Percentiles rank a stretch among this genome's conserved stretches.
Evolutionary conservation across 2,329 filamentous ascomycete genomes (phyloP).

Genomic region (Hypomyces rosellus): DNA sequence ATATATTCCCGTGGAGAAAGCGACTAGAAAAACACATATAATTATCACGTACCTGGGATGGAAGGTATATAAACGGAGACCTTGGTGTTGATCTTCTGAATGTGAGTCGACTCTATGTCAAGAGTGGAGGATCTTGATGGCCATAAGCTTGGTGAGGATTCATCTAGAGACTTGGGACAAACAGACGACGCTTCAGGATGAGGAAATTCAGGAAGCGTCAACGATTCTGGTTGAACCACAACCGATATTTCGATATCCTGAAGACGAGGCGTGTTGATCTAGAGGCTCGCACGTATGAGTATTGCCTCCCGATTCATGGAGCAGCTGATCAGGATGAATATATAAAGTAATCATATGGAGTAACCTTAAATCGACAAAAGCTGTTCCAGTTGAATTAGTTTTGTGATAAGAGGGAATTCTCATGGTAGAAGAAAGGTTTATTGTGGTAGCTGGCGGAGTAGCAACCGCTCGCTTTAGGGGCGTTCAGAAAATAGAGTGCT

Average conservation of each 20-base stretch:
- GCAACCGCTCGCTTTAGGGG: too few species aligned
- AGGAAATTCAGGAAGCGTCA: conserved; percentile 46
- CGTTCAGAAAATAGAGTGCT: too few species aligned
- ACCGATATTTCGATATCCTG: conserved; percentile 43
- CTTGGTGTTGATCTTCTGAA: conserved; percentile 26
- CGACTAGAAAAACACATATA: background rate
- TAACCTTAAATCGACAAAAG: too few species aligned
- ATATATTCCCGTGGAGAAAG: background rate
- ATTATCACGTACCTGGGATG: conserved; percentile 37
- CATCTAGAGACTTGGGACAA: conserved; percentile 21
- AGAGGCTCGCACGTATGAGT: background rate
- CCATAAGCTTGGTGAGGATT: background rate
- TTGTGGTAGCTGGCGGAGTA: too few species aligned
- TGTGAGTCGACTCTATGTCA: conserved; percentile 4
- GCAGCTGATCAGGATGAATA: too few species aligned
- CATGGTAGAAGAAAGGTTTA: too few species aligned
- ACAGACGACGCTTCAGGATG: conserved; percentile 42
- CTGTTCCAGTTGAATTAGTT: too few species aligned
- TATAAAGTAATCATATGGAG: too few species aligned
- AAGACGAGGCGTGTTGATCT: conserved; percentile 40
- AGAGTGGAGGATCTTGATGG: background rate
- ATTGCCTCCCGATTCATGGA: too few species aligned
- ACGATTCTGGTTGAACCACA: conserved; percentile 27
- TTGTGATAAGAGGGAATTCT: too few species aligned
- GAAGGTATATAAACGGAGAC: conserved; percentile 54